These are phyloP conservation scores for Cercophora samala DNA, from an alignment of 495 filamentous ascomycete genomes.

Conservation along the genomic window DNA sequence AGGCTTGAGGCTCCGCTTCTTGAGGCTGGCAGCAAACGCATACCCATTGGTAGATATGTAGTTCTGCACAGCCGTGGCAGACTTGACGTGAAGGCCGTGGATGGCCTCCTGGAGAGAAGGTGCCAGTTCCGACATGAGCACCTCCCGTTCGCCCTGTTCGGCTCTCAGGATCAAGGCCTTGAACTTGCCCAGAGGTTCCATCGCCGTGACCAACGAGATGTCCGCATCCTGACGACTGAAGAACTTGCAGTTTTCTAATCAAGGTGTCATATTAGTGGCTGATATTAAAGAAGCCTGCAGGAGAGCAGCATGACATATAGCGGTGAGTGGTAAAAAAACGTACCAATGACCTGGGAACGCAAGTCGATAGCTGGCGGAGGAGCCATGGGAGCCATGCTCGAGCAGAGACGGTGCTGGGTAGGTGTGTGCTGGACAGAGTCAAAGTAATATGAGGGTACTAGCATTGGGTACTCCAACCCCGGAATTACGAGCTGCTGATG, in stretches of 20 bases:
- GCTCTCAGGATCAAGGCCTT: slow-evolving; percentile 34
- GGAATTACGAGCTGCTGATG: slow-evolving; percentile 1
- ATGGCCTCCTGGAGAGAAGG: slow-evolving; percentile 23
- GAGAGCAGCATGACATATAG: background rate
- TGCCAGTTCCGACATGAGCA: slow-evolving; percentile 31
- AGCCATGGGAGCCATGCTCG: slow-evolving; percentile 21
- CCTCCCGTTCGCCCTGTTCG: slow-evolving; percentile 30
- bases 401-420: background rate
- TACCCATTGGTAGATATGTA: slow-evolving; percentile 40
- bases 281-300: background rate
- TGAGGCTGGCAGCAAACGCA: slow-evolving; percentile 21
- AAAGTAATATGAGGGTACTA: slow-evolving; percentile 15
- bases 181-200: slow-evolving; percentile 32
- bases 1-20: slow-evolving; percentile 9
- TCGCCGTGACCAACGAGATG: slow-evolving; percentile 34
- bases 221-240: slow-evolving; percentile 27
- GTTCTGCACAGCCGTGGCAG: slow-evolving; percentile 38
- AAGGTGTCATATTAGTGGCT: background rate
- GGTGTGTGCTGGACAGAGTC: background rate
- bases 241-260: slow-evolving; percentile 43
- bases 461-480: slow-evolving; percentile 14
- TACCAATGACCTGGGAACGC: slow-evolving; percentile 26
- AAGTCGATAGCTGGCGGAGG: slow-evolving; percentile 15
- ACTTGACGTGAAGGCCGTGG: slow-evolving; percentile 34
- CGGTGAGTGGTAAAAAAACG: slow-evolving; percentile 5